Evolutionary conservation across 257 asterid species (phyloP), one percentile per base, ranked within the genome.

Genomic region (Forsythia suspensa): DNA sequence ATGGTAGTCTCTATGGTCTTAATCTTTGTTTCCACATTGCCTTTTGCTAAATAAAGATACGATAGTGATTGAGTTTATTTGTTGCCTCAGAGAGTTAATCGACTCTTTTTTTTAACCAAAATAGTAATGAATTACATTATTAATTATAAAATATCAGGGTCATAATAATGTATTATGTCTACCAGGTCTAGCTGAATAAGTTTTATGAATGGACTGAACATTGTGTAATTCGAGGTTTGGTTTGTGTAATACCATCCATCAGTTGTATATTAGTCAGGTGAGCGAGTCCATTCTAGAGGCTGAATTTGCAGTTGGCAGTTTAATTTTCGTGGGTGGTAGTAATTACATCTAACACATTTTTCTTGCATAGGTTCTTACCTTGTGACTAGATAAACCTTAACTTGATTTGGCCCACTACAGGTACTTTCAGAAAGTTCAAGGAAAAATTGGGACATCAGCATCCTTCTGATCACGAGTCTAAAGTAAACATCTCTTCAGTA

Each of bases 371-470:
- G 55, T 59, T 71, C 68, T 77, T 75, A 18, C 16, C 71, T 20
- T 2, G 46, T 79, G 69, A 69, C 66, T 67, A 21, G 21, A 8
- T 67, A 21, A 63, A 46, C 63, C 55, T 42, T 36, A 52, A 52
- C 51, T 38, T 55, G 21, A 24, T 37, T 20, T 70, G 72, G 43
- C 42, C 43, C 16, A 48, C 70, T 87, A 76, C 95, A 95, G 98
- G 98, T 79, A 95, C 99, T 74, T 95, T 76, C 86, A 92, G 89
- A 87, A 95, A 93, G 91, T 95, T 89, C 70, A 95, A 93, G 93
- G 98, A 92, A 80, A 92, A 87, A 86, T n/a, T 94, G 83, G 90
- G 88, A 24, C 79, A 44, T 63, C 94, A 88, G 74, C 81, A 78
- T 80, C 83, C 92, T 61, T 80, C 88, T 67, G 84, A 70, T 85